phyloP scores from a whole-genome alignment of 371 early-diverging fungal genomes.

The Gilbertella persicaria region DNA sequence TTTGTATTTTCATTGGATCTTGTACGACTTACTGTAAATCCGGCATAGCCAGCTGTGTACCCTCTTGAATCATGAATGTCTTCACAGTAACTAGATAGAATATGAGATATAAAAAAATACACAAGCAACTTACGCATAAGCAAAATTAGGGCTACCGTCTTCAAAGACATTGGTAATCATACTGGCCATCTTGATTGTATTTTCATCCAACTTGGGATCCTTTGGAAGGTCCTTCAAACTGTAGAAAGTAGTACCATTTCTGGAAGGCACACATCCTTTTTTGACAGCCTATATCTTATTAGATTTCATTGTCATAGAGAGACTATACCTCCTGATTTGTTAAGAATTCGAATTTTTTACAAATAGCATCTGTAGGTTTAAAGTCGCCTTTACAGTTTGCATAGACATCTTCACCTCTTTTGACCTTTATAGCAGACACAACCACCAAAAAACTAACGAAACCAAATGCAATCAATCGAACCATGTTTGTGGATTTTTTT shows the following conservation, averaged over 20 bases:
- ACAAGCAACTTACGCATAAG: slow-evolving; percentile 33
- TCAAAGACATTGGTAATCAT: slow-evolving; percentile 48
- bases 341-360: slow-evolving; percentile 27
- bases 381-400: slow-evolving; percentile 15
- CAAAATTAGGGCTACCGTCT: slow-evolving; percentile 30
- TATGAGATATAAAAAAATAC: neutral
- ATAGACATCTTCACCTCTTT: slow-evolving; percentile 3
- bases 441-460: neutral
- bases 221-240: slow-evolving; percentile 28
- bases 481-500: neutral
- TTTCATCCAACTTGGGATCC: slow-evolving; percentile 7
- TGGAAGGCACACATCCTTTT: slow-evolving; percentile 22
- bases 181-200: slow-evolving; percentile 26
- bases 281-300: slow-evolving; percentile 7
- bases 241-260: slow-evolving; percentile 34
- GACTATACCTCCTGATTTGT: slow-evolving; percentile 16
- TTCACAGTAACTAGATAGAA: slow-evolving; percentile 22
- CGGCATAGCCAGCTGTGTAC: slow-evolving; percentile 51
- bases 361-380: slow-evolving; percentile 9
- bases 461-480: slow-evolving; percentile 2
- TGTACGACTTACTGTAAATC: slow-evolving; percentile 42
- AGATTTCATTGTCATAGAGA: neutral
- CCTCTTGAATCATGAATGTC: slow-evolving; percentile 46
- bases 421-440: neutral
- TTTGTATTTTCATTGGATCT: neutral